Base-by-base conservation (phyloP, 768 basidiomycete genomes). In the Hypholoma fasciculare region DNA sequence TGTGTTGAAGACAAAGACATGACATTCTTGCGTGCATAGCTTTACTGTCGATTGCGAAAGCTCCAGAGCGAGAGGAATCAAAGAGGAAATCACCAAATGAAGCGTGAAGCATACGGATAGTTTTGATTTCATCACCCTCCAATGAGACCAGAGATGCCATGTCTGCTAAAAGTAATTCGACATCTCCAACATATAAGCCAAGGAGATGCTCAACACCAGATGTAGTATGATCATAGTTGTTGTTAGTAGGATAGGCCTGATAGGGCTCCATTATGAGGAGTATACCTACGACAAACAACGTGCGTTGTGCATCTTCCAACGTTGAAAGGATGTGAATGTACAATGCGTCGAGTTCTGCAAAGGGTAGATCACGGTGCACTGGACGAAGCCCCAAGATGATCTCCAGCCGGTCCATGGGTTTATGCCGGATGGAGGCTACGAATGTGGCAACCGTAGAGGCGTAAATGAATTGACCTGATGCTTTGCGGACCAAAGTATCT, bases 391-490 rank as follows among this genome's bases (percentile, higher is more conserved):
- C 50, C 4, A 47, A 30, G 3, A 62, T 47, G 19, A 52, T 17
- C 4, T 60, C 58, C 9, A 57, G 54, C 7, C 52, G 42, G 4
- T 49, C 13, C 7, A 26, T 39, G 16, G 63, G 63, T 11, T 30
- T 46, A 12, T 57, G 51, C 14, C 39, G 36, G 1, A 50, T 11
- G 4, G 52, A 55, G 8, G 47, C 23, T 14, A 66, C 30, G 49
- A 56, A 62, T 37, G 43, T 53, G 5, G 55, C 43, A 6, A 64
- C 63, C 0, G 56, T 60, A 4, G 63, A 43, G 0, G 65, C 59
- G 46, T 64, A 64, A 12, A 61, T 62, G 38, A 63, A 66, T 23
- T 63, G 56, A 1, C 63, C 61, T 0, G 60, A 61, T 5, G 62
- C 57, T 36, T 63, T 59, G 7, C n/a, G 5, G 6, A 52, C 51